Base-by-base conservation (phyloP, 768 basidiomycete species). In the Russula olivacea region DNA sequence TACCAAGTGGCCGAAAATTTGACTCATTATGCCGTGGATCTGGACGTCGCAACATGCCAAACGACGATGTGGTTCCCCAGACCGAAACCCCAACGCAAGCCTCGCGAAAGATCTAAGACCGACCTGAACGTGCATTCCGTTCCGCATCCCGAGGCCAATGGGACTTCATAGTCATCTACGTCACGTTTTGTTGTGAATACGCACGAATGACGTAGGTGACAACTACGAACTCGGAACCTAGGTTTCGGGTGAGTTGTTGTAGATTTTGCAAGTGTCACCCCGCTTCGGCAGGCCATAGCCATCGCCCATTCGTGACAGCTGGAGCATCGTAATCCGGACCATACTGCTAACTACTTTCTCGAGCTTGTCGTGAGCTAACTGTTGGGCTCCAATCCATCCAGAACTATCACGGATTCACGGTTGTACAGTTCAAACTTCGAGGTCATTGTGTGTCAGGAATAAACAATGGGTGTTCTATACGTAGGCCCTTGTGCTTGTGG, bases 381-480 rank as follows among this genome's bases (percentile, higher is more conserved):
- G 9, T 32, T 21, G 23, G 30, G 38, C 30, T 57, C 5, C n/a
- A n/a, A n/a, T n/a, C 4, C 25, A 9, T 30, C 17, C 17, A 28
- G 30, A 30, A 30, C 30, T 30, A 30, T 4, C 4, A 28, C 4
- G 4, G n/a, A n/a, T n/a, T 38, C 28, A 30, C 45, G 21, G 8
- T 32, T 11, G 6, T 93, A 84, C 28, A 28, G 4, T 28, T 73
- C 97, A 93, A 98, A 74, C 93, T 95, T 43, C 84, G 28, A 57
- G 17, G 10, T 19, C 10, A 19, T 49, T 49, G 6, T 47, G 30
- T 25, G 40, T 34, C 11, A 25, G 45, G 34, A 48, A 21, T 36
- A 36, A 48, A 47, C n/a, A 36, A 57, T 23, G 30, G 47, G 23
- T 45, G 41, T 47, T 53, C 32, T 53, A 19, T 34, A 12, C 32